A percentile compares a stretch with the other conserved stretches of the same genome.
Evolutionary conservation across 768 basidiomycete genomes (phyloP).

Genomic region (Austroboletus eburneus): DNA sequence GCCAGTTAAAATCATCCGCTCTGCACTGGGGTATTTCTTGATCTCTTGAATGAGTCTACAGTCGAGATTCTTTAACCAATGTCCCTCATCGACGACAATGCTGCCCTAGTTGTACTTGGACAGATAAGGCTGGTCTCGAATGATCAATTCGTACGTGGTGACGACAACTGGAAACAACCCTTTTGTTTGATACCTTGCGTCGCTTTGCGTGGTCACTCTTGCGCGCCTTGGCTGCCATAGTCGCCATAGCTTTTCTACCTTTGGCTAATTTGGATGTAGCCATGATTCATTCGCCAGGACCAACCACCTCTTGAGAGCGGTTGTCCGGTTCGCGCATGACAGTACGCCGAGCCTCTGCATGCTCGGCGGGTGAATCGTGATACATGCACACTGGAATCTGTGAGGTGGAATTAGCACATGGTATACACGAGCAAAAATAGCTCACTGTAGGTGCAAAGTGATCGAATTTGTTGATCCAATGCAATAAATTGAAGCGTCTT

Average conservation of each 20-base stretch:
- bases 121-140: conserved; percentile 69
- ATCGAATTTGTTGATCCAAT: conserved; percentile 86
- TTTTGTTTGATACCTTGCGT: conserved; percentile 27
- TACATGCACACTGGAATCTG: conserved; percentile 89
- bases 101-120: conserved; percentile 76
- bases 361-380: conserved; percentile 78
- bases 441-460: conserved; percentile 57
- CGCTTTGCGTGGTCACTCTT: conserved; percentile 18
- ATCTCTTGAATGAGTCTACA: no score
- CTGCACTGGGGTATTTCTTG: conserved; percentile 78
- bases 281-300: conserved; percentile 23
- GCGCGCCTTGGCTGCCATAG: conserved; percentile 11
- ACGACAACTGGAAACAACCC: conserved; percentile 69
- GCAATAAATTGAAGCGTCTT: conserved; percentile 95
- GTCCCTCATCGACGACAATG: conserved; percentile 95
- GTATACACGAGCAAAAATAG: conserved; percentile 53
- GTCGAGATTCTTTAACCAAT: conserved; percentile 91
- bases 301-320: conserved; percentile 17
- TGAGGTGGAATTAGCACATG: background rate
- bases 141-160: conserved; percentile 93
- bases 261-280: conserved; percentile 21
- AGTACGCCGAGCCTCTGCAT: conserved; percentile 71
- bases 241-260: conserved; percentile 14
- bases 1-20: conserved; percentile 91
- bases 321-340: conserved; percentile 41